phyloP scores from a whole-genome alignment of 2,329 filamentous ascomycete genomes.

The Chaetoscypha palmicola region DNA sequence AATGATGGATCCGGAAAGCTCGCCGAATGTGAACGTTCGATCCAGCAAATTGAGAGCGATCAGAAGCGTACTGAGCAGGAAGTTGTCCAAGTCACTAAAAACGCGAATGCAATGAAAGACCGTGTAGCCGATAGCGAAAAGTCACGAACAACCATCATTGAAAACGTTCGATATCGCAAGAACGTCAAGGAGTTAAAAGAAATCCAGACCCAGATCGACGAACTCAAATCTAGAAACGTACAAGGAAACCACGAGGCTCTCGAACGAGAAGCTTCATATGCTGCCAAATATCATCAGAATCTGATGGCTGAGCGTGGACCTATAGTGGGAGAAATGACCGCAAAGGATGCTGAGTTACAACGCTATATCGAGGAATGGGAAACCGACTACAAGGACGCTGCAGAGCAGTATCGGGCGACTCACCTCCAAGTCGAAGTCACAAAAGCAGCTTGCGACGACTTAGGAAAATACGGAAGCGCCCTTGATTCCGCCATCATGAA shows the following conservation, averaged over 20 bases:
- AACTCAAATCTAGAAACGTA: constrained; percentile 72
- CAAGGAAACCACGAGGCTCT: constrained; percentile 75
- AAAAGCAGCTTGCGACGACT: constrained; percentile 85
- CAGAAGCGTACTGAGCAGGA: constrained; percentile 62
- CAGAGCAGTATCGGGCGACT: constrained; percentile 71
- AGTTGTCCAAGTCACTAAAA: constrained; percentile 56
- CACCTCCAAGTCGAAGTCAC: constrained; percentile 89
- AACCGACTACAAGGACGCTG: constrained; percentile 78
- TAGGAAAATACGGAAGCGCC: constrained; percentile 73
- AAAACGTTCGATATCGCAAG: constrained; percentile 82
- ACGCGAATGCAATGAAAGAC: constrained; percentile 70
- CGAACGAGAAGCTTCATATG: constrained; percentile 57
- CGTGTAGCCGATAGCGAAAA: constrained; percentile 73
- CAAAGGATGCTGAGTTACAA: constrained; percentile 73
- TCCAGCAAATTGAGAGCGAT: constrained; percentile 59
- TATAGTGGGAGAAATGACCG: constrained; percentile 71
- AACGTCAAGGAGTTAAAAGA: constrained; percentile 61
- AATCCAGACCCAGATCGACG: constrained; percentile 61
- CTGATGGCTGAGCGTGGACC: constrained; percentile 66
- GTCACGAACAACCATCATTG: constrained; percentile 77
- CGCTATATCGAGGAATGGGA: constrained; percentile 74
- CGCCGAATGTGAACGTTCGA: constrained; percentile 59
- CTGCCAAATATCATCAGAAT: constrained; percentile 61
- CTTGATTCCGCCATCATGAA: constrained; percentile 97
- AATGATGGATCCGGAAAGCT: constrained; percentile 68